Conservation (phyloP, 805 yeast species). For the Zygosaccharomyces gambellarensis region DNA sequence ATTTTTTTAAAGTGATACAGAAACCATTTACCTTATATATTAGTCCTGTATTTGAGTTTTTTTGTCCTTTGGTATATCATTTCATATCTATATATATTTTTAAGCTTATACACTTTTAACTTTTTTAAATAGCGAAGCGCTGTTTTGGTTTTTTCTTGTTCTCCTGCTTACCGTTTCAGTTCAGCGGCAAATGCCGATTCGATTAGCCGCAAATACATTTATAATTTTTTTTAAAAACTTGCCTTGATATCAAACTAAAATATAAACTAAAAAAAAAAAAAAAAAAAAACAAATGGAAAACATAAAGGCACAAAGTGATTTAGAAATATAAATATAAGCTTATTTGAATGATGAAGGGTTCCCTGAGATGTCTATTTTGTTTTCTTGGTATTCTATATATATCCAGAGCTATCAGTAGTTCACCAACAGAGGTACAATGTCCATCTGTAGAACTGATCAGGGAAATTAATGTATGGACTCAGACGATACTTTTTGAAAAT, state of each 20-base stretch:
- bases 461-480: constrained; percentile 17
- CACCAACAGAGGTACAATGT: constrained; percentile 28
- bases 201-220: not conserved
- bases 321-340: not conserved
- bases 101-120: constrained; percentile 1
- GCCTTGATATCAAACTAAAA: no score
- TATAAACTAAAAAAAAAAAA: not conserved
- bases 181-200: not conserved
- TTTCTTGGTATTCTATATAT: not conserved
- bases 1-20: constrained; percentile 11
- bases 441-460: constrained; percentile 24
- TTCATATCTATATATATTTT: constrained; percentile 4
- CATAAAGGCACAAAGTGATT: no score
- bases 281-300: not conserved
- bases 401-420: not conserved
- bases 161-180: no score
- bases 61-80: constrained; percentile 8
- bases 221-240: no score
- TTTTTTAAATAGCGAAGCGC: not conserved
- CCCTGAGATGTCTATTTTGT: not conserved
- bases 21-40: constrained; percentile 15
- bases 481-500: not conserved
- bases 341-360: not conserved
- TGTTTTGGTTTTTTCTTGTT: not conserved
- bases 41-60: constrained; percentile 12